Base-by-base conservation (phyloP, 805 yeast genomes). In the Myxozyma sirexii region DNA sequence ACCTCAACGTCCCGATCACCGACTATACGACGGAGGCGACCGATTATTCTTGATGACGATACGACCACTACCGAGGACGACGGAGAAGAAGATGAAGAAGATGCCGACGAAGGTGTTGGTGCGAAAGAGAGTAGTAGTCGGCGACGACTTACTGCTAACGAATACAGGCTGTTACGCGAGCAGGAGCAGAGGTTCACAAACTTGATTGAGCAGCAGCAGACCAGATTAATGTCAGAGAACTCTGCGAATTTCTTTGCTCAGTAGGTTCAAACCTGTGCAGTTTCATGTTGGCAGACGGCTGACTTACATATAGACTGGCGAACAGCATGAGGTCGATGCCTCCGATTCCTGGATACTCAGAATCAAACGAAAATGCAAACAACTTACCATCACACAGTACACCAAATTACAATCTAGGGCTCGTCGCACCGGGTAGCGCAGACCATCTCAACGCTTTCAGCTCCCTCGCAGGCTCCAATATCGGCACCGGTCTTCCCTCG, bases 121-220 rank as follows among this genome's bases (percentile, higher is more conserved):
- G 35, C 23, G 37, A 47, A 35, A n/a, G 46, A 35, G 31, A 15
- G 29, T 4, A 24, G 27, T 17, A 17, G 33, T 29, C 44, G 37
- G 38, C 38, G 24, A 29, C 49, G 45, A n/a, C 44, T 49, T 21
- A 53, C 57, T 10, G 31, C 49, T 17, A 47, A 54, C 17, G 56
- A 49, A 19, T 37, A 38, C 21, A 35, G 23, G 23, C 44, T 46
- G n/a, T 38, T 53, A 41, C 44, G 54, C 8, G 51, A 47, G 33
- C 62, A 53, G 54, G 48, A 48, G n/a, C 47, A 53, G n/a, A 37
- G 48, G 49, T 53, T 53, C 21, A 27, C 45, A 29, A 19, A 26
- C 12, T 29, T 57, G 26, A 38, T 57, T 5, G 46, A 53, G 45
- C 49, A 37, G 39, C 57, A 52, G 41, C 62, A 53, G 21, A 37